phyloP scores from a whole-genome alignment of 1,139 yeast species.

The Dujonia santamariae region DNA sequence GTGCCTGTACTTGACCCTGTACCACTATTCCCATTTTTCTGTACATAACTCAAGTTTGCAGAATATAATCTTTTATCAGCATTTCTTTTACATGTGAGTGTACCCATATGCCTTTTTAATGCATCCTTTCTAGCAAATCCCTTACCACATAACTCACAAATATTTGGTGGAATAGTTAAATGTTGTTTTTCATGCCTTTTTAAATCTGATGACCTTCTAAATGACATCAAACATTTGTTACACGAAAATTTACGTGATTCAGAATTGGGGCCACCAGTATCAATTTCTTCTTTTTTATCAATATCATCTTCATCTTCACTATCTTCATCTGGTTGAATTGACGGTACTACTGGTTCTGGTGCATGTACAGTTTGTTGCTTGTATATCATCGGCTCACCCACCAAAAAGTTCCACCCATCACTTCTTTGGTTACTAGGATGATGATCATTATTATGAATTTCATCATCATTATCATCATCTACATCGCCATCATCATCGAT shows the following conservation, averaged over 20 bases:
- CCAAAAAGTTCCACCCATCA: constrained; percentile 36
- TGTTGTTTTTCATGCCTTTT: constrained; percentile 66
- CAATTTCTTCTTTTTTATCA: constrained; percentile 4
- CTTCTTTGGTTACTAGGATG: constrained; percentile 13
- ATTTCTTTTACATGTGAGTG: constrained; percentile 70
- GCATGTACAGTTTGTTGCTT: constrained; percentile 4
- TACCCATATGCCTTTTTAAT: constrained; percentile 66
- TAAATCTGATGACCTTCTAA: constrained; percentile 61
- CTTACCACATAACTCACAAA: constrained; percentile 72
- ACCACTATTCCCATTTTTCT: constrained; percentile 5
- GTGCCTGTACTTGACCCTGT: neutral
- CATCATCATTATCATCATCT: too few relatives aligned
- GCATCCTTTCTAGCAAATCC: constrained; percentile 85
- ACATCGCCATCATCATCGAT: constrained; percentile 2
- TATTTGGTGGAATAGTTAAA: constrained; percentile 58
- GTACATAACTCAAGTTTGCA: constrained; percentile 32
- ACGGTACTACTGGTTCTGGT: neutral
- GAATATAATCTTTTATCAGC: constrained; percentile 45
- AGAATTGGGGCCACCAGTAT: constrained; percentile 9
- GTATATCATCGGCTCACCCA: constrained; percentile 23
- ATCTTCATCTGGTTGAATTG: neutral
- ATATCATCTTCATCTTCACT: constrained; percentile 12
- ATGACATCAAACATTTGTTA: constrained; percentile 49
- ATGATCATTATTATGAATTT: too few relatives aligned
- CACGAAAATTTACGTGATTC: constrained; percentile 41